Evolutionary conservation across 1,139 yeast species (phyloP), one percentile per base, ranked within the genome.

Genomic region (Petasospora fabianii): DNA sequence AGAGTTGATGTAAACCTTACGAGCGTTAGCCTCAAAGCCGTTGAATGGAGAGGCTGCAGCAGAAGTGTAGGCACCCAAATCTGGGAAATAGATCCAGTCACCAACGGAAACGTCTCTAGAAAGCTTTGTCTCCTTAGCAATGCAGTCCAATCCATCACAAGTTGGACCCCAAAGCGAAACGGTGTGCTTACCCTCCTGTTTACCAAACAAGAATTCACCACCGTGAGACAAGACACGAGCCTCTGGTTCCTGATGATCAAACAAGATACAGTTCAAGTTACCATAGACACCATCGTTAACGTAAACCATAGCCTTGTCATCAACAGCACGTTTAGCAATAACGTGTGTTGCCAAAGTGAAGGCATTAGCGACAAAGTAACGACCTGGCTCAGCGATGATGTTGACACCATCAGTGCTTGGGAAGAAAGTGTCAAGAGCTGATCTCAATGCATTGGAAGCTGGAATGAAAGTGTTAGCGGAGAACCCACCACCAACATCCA

Each of bases 151-250:
- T 5, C 97, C 97, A 63, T 92, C 98, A 65, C 98, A 92, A 17
- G 97, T 92, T 35, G 97, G 98, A 8, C 98, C 98, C 97, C 97
- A 92, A 44, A 92, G 73, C 16, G 96, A 80, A 57, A 69, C 86
- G 52, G 61, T 64, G 52, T 59, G 59, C 14, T 34, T 26, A 6
- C 37, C 34, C 36, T 43, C 30, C 30, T 43, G 40, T 27, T 42
- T 69, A 41, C 60, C 62, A 58, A 73, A 77, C 44, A 68, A 66
- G 57, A 73, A 79, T 38, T 67, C 56, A 32, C 72, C 70, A 31
- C 67, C 61, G 50, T 78, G 80, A 35, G 76, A 69, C 48, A 90
- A 68, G 11, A 84, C 82, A 49, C 69, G 67, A 11, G 96, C 84
- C 26, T 62, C 60, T 24, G 96, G 96, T 37, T 69, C 69, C 62